Conservation (phyloP, 1,139 yeast species). For the Geotrichum histeridarum region DNA sequence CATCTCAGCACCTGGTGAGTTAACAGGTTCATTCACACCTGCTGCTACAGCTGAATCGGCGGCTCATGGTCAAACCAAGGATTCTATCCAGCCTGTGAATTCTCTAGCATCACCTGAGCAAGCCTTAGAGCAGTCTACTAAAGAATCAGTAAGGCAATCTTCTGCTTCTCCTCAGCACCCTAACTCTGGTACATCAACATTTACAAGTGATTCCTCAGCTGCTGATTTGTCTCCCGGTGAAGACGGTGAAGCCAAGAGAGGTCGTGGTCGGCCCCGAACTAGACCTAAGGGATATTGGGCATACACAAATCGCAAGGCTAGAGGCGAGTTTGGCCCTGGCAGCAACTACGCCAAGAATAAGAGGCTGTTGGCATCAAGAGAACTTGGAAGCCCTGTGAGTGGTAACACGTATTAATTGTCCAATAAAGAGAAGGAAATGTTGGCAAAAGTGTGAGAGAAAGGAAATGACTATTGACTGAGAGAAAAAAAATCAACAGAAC, state of each 20-base stretch:
- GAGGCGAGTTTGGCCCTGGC: constrained; percentile 3
- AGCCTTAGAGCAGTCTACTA: too few species aligned
- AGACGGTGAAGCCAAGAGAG: neutral
- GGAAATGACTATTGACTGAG: too few species aligned
- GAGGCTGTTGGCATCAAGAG: too few species aligned
- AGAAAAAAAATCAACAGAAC: too few species aligned
- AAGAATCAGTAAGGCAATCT: too few species aligned
- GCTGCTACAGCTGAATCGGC: too few species aligned
- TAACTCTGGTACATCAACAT: neutral
- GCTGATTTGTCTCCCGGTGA: neutral
- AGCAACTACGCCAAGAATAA: neutral
- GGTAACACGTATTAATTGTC: neutral
- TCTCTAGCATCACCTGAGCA: too few species aligned
- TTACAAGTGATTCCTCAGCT: neutral
- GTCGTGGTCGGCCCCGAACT: constrained; percentile 10
- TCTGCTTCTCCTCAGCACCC: neutral
- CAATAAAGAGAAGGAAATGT: neutral
- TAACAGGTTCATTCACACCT: neutral
- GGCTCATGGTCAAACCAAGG: too few species aligned
- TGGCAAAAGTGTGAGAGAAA: too few species aligned
- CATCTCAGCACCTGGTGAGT: neutral
- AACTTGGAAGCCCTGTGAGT: neutral
- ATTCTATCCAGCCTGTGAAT: too few species aligned
- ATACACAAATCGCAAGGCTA: constrained; percentile 5
- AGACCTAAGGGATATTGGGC: constrained; percentile 9